These are phyloP conservation scores for Phytopythium sindhum DNA, from an alignment of 352 stramenopile genomes.

Conservation along the genomic window DNA sequence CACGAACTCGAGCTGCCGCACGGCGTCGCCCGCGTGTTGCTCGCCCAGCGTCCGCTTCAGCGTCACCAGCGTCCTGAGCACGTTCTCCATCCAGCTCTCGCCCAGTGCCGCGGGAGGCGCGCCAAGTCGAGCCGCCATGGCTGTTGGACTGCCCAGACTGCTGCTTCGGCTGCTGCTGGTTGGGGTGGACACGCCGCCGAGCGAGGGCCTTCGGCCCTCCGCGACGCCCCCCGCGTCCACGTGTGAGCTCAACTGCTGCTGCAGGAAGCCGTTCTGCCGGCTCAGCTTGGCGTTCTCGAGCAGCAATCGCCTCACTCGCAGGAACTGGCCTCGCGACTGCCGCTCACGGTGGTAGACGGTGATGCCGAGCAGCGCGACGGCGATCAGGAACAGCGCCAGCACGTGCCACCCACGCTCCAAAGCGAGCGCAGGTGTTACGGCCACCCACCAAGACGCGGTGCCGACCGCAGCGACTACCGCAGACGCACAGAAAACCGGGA, in stretches of 20 bases:
- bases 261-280: conserved; percentile 62
- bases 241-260: conserved; percentile 60
- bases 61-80: conserved; percentile 51
- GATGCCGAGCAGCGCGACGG: conserved; percentile 32
- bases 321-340: conserved; percentile 42
- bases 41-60: conserved; percentile 41
- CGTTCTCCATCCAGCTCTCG: conserved; percentile 76
- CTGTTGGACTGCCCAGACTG: not conserved
- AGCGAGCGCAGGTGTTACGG: conserved; percentile 10
- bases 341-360: conserved; percentile 41
- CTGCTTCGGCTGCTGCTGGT: not conserved
- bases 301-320: conserved; percentile 50
- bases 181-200: not conserved
- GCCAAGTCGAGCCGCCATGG: not conserved
- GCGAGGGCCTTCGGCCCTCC: conserved; percentile 8
- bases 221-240: conserved; percentile 54
- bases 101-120: conserved; percentile 21
- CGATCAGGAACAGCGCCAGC: conserved; percentile 37
- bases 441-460: conserved; percentile 31
- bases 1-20: conserved; percentile 55
- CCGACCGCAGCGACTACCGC: conserved; percentile 20
- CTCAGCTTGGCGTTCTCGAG: conserved; percentile 61
- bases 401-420: conserved; percentile 48
- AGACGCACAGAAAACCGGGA: conserved; percentile 35
- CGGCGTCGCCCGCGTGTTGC: conserved; percentile 14